Evolutionary conservation across 1,284 basidiomycete species (phyloP), one percentile per base, ranked within the genome.

Genomic region (Volvariella volvacea): DNA sequence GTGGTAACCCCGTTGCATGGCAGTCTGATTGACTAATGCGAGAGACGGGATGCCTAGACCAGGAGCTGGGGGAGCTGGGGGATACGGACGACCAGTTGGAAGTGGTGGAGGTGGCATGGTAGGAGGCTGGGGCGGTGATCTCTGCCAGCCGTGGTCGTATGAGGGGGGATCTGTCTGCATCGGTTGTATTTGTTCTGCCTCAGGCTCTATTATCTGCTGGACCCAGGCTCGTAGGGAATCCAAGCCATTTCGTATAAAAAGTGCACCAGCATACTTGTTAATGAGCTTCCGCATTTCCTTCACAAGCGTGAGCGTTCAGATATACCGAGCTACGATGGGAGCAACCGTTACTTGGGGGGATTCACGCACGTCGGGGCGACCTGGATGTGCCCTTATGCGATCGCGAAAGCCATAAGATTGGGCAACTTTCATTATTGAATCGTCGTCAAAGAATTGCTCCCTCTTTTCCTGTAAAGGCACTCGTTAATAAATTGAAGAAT

Each of bases 21-120:
- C 78, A 1, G 68, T 73, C 55, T 80, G 74, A 47, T 80, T 76
- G 22, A 80, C 63, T 16, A 71, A 55, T 1, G 73, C 67, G 31
- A 80, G 50, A 41, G 47, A 46, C n/a, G 48, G 41, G 3, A 16
- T 21, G 9, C 20, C 22, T 12, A 20, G 16, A 4, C 17, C 32
- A 36, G 28, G 21, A 17, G 46, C 34, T 25, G 36, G 37, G 48
- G 55, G 21, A 12, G 55, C 57, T 39, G 56, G 59, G 6, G 53
- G 56, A 6, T 49, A 55, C 22, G 44, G 55, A 9, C 50, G 50
- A 33, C 50, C 42, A 22, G 43, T 39, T 21, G 54, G 32, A 32
- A 32, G 46, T 17, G 32, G 49, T 8, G 17, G 48, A 15, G 19
- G 45, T 41, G 49, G 42, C 39, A 22, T 19, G 17, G 32, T 16